Base-by-base conservation (phyloP, 257 asterid species). In the Lavandula angustifolia region DNA sequence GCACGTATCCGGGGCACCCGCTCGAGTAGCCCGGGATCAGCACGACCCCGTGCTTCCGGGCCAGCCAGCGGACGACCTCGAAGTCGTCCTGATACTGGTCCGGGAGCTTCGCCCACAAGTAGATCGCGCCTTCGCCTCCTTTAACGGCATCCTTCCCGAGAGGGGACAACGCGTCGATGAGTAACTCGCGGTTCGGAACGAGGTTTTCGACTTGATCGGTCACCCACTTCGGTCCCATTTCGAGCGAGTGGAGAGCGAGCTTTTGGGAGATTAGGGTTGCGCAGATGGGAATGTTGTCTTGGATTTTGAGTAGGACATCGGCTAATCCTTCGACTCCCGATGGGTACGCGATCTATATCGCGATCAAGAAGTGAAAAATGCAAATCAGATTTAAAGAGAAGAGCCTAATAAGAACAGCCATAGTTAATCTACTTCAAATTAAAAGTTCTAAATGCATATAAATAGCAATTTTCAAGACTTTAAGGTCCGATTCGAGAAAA, bases 91-190 rank as follows among this genome's bases (percentile, higher is more conserved):
- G 7, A 48, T 75, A 68, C 17, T 69, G 49, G 1, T 85, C 88
- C 0, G 96, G 97, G 31, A 90, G 95, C 73, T 87, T 90, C 4
- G 87, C 99, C 99, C 99, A 94, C 75, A 94, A 71, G 80, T 94
- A 94, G 16, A 94, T 88, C 0, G 98, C 96, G 0, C 98, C 98
- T 78, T 94, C 98, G 37, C 99, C 99, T 12, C 99, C 99, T 71
- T 73, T 86, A 50, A 90, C 88, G 0, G 96, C 83, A 3, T 69
- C 87, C 22, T 75, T 58, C n/a, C 98, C 99, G 65, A 94, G 65
- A 2, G 99, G 99, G 47, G 92, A 84, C 35, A 90, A 41, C 0
- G 95, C 96, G 34, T 90, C 95, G 10, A 60, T 67, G 22, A 90
- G 82, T 42, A 87, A 43, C 29, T 82, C 92, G 38, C 89, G 62